Evolutionary conservation across 257 asterid species (phyloP).

Genomic region (Solanum habrochaites): DNA sequence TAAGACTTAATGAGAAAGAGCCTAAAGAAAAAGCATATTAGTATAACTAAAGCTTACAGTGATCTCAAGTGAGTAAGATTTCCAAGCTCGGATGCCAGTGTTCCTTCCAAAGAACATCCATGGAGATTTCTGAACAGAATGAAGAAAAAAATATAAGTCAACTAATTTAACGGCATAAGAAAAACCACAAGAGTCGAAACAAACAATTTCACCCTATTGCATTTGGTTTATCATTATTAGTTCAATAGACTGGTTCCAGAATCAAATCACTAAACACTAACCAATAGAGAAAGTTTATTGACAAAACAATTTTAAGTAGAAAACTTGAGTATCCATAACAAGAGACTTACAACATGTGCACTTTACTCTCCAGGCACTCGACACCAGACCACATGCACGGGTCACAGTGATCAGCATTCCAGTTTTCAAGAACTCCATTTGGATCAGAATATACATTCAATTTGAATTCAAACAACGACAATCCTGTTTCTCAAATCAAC

Average conservation of each 20-base stretch:
- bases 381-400: constrained; percentile 86
- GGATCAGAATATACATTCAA: constrained; percentile 55
- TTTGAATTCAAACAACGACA: constrained; percentile 51
- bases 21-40: neutral
- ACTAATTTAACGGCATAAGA: neutral
- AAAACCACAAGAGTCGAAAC: neutral
- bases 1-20: neutral
- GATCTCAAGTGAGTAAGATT: constrained; percentile 45
- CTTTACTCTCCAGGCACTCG: constrained; percentile 53
- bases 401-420: constrained; percentile 51
- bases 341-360: constrained; percentile 57
- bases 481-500: constrained; percentile 35
- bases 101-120: constrained; percentile 60
- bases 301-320: neutral
- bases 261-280: neutral
- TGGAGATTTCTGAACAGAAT: constrained; percentile 47
- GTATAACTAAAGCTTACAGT: constrained; percentile 47
- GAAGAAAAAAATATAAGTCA: neutral
- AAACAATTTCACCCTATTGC: neutral
- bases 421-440: constrained; percentile 44
- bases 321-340: neutral
- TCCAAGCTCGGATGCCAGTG: constrained; percentile 69
- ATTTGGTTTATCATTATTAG: neutral
- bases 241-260: neutral
- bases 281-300: neutral